Evolutionary conservation across 352 stramenopile genomes (phyloP).

Genomic region (Globisporangium irregulare): DNA sequence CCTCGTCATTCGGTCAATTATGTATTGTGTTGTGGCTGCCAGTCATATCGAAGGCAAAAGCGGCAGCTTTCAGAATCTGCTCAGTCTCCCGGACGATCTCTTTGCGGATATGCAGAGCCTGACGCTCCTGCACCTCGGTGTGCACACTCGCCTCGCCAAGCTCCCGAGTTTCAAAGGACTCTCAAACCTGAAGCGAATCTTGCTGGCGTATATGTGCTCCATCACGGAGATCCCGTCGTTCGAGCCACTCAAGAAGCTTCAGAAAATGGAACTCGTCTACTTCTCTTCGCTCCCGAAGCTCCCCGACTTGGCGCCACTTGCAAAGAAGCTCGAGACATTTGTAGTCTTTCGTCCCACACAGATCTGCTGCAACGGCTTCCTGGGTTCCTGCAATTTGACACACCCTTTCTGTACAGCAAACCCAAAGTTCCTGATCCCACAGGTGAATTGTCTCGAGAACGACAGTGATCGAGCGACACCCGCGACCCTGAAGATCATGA

Average conservation of each 20-base stretch:
- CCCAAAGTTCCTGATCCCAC: background rate
- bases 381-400: slow-evolving; percentile 19
- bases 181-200: slow-evolving; percentile 5
- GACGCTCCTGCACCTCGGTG: slow-evolving; percentile 18
- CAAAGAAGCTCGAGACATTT: slow-evolving; percentile 9
- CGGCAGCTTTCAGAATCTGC: background rate
- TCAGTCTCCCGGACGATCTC: background rate
- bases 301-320: slow-evolving; percentile 21
- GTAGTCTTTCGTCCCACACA: slow-evolving; percentile 18
- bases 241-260: slow-evolving; percentile 1
- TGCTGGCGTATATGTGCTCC: background rate
- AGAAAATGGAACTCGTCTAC: slow-evolving; percentile 21
- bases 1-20: no score
- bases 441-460: background rate
- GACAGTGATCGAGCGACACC: background rate
- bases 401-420: background rate
- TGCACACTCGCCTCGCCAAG: background rate
- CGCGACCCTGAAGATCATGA: background rate
- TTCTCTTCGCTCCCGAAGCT: slow-evolving; percentile 15
- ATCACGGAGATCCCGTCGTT: background rate
- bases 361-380: slow-evolving; percentile 36
- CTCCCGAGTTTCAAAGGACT: slow-evolving; percentile 7
- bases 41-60: slow-evolving; percentile 28
- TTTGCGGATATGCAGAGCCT: slow-evolving; percentile 13
- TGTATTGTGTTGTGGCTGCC: background rate